Evolutionary conservation across 2,329 filamentous ascomycete genomes (phyloP).

Genomic region (Penicillium brasilianum): DNA sequence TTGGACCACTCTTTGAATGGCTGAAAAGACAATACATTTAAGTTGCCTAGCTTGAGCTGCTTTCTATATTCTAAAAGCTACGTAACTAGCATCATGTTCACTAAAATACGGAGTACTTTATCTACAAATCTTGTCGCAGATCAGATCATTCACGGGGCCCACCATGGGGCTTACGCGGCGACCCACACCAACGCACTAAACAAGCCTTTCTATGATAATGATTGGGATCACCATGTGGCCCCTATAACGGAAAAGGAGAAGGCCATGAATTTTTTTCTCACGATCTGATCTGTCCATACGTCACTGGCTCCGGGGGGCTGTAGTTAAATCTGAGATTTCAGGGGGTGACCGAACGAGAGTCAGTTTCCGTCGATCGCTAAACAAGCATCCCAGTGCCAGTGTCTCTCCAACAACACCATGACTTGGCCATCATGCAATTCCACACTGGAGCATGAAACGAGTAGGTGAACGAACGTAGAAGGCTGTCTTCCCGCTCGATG

Average conservation of each 20-base stretch:
- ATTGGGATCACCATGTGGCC: conserved; percentile 1
- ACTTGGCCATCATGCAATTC: conserved; percentile 55
- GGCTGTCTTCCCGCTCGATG: background rate
- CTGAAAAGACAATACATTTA: no score
- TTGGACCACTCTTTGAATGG: no score
- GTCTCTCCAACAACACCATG: conserved; percentile 29
- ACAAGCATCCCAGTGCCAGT: background rate
- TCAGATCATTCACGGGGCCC: background rate
- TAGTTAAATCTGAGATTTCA: conserved; percentile 5
- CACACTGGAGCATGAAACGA: conserved; percentile 53
- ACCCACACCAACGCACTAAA: conserved; percentile 1
- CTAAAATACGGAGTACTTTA: no score
- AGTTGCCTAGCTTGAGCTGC: no score
- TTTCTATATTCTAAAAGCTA: no score
- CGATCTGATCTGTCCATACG: conserved; percentile 5
- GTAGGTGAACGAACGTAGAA: conserved; percentile 34
- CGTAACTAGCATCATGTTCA: no score
- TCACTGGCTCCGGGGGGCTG: conserved; percentile 5
- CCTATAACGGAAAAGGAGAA: background rate
- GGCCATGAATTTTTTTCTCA: background rate
- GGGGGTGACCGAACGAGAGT: background rate
- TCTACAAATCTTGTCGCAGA: background rate
- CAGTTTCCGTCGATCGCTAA: background rate
- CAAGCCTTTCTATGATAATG: background rate
- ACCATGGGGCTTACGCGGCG: background rate